These are phyloP conservation scores for Lyophyllum atratum DNA, from an alignment of 768 basidiomycete species.

Conservation along the genomic window DNA sequence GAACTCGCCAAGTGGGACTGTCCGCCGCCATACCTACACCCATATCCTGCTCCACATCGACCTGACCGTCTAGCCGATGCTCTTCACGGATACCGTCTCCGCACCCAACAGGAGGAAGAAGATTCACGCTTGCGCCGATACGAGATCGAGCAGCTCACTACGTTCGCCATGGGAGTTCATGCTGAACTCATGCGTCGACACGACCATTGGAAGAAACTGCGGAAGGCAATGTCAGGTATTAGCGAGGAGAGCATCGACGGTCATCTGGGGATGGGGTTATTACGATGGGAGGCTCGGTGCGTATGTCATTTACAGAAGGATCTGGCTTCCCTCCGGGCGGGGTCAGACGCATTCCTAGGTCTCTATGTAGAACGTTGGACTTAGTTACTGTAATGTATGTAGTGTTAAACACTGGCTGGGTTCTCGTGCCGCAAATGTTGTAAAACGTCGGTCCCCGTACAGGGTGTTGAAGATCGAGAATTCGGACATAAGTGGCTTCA, in stretches of 20 bases:
- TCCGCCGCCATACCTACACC: not conserved
- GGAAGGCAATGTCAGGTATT: not conserved
- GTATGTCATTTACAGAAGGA: constrained; percentile 4
- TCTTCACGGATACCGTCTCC: not conserved
- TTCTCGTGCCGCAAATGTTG: too few species aligned
- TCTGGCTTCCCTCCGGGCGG: not conserved
- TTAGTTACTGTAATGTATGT: not conserved
- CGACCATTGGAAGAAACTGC: not conserved
- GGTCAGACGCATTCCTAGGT: not conserved
- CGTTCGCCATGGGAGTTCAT: not conserved
- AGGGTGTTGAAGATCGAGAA: too few species aligned
- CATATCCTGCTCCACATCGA: not conserved
- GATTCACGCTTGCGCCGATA: not conserved
- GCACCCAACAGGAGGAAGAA: not conserved
- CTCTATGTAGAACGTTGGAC: constrained; percentile 2
- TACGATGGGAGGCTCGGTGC: constrained; percentile 1
- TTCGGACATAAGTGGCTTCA: not conserved
- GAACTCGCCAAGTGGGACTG: not conserved
- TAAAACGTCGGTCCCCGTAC: too few species aligned
- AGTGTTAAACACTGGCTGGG: not conserved
- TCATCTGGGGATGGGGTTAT: not conserved
- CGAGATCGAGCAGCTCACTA: not conserved
- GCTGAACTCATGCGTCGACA: not conserved
- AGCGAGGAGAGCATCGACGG: not conserved
- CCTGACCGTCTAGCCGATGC: not conserved